phyloP scores from a whole-genome alignment of 1,284 basidiomycete species.

The Ustilago trichophora region DNA sequence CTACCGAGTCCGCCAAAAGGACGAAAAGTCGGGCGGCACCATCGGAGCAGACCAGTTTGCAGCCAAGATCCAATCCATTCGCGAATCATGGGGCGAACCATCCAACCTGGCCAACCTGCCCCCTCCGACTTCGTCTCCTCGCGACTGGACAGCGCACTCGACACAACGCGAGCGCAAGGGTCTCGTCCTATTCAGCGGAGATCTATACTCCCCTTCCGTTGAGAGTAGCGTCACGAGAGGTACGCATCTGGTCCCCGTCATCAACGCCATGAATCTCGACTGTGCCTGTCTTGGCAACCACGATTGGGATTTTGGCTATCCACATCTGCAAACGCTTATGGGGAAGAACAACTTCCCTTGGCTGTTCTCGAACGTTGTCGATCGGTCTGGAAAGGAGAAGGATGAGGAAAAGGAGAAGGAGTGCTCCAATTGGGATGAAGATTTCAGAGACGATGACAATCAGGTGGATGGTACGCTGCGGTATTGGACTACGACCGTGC shows the following conservation, averaged over 20 bases:
- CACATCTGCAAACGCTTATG: slow-evolving; percentile 36
- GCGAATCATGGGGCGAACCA: slow-evolving; percentile 52
- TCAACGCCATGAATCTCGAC: slow-evolving; percentile 51
- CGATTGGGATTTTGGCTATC: slow-evolving; percentile 56
- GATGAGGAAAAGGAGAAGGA: slow-evolving; percentile 1
- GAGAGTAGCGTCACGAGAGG: slow-evolving; percentile 88
- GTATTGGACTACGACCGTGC: slow-evolving; percentile 75
- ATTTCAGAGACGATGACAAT: slow-evolving; percentile 69
- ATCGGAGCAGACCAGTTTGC: slow-evolving; percentile 69
- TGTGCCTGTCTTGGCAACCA: slow-evolving; percentile 72
- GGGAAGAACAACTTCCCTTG: slow-evolving; percentile 30
- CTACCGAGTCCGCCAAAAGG: slow-evolving; percentile 55
- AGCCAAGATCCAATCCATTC: slow-evolving; percentile 57
- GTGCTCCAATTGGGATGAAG: slow-evolving; percentile 68
- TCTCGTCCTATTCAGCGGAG: slow-evolving; percentile 85
- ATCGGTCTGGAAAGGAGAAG: slow-evolving; percentile 77
- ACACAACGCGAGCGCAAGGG: slow-evolving; percentile 68
- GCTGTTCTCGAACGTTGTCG: slow-evolving; percentile 66
- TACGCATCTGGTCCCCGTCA: slow-evolving; percentile 80
- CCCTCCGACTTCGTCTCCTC: not conserved
- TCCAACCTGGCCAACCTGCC: slow-evolving; percentile 15
- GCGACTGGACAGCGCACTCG: slow-evolving; percentile 27
- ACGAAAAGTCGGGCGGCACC: slow-evolving; percentile 22
- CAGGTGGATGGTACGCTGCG: slow-evolving; percentile 51
- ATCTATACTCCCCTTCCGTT: slow-evolving; percentile 77